Conservation (phyloP, 2,329 filamentous ascomycete species). For the Stylonectria norvegica region DNA sequence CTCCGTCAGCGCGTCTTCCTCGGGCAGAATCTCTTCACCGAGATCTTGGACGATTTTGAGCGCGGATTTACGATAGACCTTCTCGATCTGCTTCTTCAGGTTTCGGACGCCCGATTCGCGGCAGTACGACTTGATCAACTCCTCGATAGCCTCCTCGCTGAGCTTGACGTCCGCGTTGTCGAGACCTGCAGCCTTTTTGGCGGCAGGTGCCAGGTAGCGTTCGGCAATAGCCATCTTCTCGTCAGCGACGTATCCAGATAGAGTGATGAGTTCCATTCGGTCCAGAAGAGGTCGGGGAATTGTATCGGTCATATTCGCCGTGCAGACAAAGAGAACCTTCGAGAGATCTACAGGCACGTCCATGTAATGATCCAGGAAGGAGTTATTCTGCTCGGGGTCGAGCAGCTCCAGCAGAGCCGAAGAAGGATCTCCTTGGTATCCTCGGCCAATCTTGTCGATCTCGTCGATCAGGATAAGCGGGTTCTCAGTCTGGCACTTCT, state of each 20-base stretch:
- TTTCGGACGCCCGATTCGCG: constrained; percentile 96
- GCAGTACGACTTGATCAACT: constrained; percentile 98
- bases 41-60: constrained; percentile 96
- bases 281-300: constrained; percentile 92
- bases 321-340: constrained; percentile 97
- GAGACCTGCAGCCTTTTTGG: constrained; percentile 89
- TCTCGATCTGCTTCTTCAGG: constrained; percentile 98
- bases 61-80: constrained; percentile 95
- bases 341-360: constrained; percentile 96
- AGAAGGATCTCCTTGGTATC: constrained; percentile 93
- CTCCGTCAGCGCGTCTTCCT: constrained; percentile 77
- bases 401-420: constrained; percentile 90
- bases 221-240: constrained; percentile 99
- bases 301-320: constrained; percentile 97
- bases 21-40: constrained; percentile 76
- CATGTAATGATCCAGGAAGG: constrained; percentile 97
- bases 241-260: constrained; percentile 94
- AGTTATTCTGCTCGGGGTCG: constrained; percentile 95
- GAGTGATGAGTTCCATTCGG: constrained; percentile 94
- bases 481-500: constrained; percentile 99
- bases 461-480: constrained; percentile 95
- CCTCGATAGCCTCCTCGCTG: constrained; percentile 82
- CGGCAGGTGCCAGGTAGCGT: constrained; percentile 84
- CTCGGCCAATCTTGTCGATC: constrained; percentile 95
- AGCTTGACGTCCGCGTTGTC: constrained; percentile 89